These are phyloP conservation scores for Porpolomopsis calyptriformis DNA, from an alignment of 768 basidiomycete species.

Conservation along the genomic window DNA sequence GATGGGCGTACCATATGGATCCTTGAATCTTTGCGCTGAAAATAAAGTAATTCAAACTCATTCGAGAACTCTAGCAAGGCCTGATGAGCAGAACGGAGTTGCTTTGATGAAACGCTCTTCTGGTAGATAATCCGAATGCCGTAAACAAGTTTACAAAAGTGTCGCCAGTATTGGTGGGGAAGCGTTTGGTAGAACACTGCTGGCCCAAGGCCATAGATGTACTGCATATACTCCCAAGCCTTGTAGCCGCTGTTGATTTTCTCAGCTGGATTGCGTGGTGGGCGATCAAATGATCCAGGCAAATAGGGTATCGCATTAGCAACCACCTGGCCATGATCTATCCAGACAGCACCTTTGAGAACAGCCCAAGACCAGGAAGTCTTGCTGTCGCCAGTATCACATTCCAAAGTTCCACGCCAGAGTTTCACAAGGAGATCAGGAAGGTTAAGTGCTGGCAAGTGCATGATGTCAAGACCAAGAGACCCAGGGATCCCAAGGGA, in stretches of 20 bases:
- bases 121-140: not conserved
- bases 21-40: constrained; percentile 1
- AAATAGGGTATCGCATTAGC: constrained; percentile 15
- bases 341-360: constrained; percentile 14
- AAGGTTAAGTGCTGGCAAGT: constrained; percentile 25
- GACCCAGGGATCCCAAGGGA: constrained; percentile 21
- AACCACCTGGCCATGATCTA: constrained; percentile 18
- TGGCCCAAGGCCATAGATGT: constrained; percentile 6
- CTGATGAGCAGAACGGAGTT: not conserved
- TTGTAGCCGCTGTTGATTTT: constrained; percentile 20
- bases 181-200: not conserved
- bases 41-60: constrained; percentile 5
- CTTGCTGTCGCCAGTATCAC: constrained; percentile 13
- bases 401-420: constrained; percentile 16
- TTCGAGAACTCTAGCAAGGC: not conserved
- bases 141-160: not conserved
- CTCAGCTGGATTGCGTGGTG: constrained; percentile 23
- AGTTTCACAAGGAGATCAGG: constrained; percentile 19
- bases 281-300: constrained; percentile 25
- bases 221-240: constrained; percentile 10
- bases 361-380: constrained; percentile 16
- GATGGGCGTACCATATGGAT: constrained; percentile 1
- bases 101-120: not conserved
- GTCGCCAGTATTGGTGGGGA: not conserved
- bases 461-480: constrained; percentile 28